Base-by-base conservation (phyloP, 2,329 filamentous ascomycete genomes). In the Endocalyx cinctus region DNA sequence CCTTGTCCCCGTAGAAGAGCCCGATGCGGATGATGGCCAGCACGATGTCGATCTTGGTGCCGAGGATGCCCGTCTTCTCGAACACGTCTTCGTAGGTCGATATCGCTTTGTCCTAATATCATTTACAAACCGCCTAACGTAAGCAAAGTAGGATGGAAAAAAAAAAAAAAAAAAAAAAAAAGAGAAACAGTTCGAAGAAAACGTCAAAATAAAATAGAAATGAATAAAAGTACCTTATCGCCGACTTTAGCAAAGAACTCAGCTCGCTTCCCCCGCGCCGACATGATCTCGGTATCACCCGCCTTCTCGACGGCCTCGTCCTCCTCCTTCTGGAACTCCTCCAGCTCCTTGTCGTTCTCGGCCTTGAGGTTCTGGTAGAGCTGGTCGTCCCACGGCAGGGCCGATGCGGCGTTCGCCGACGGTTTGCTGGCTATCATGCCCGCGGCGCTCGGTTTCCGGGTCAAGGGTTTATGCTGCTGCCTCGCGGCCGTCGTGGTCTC, bases 211-310 rank as follows among this genome's bases (percentile, higher is more conserved):
- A 11, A 14, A 16, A 18, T 15, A 26, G 22, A 5, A 13, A 2
- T 17, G 17, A 10, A 8, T 14, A 10, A 19, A 47, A 60, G 42
- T 62, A 89, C 88, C 82, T 97, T 97, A 68, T 98, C 92, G 50
- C 89, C 90, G 45, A 97, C 87, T 47, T 87, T 79, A 40, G 94
- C 90, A 76, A 87, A 96, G 63, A 95, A 94, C 63, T 98, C 92
- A 39, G 92, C 92, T 52, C 89, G 77, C 75, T 97, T 97, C 49
- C 89, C 89, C 63, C 85, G 80, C 47, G 89, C 92, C 35, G 87
- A 86, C 65, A 90, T 82, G 46, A 98, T 81, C 67, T 98, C 92
- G 10, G 87, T 96, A 55, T 98, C 92, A 35, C 92, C 92, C 39
- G 90, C 90, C 63, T 94, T 89, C 73, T 98, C 92, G 25, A 84